Evolutionary conservation across 495 filamentous ascomycete species (phyloP).

Genomic region (Penicillium paxilli): DNA sequence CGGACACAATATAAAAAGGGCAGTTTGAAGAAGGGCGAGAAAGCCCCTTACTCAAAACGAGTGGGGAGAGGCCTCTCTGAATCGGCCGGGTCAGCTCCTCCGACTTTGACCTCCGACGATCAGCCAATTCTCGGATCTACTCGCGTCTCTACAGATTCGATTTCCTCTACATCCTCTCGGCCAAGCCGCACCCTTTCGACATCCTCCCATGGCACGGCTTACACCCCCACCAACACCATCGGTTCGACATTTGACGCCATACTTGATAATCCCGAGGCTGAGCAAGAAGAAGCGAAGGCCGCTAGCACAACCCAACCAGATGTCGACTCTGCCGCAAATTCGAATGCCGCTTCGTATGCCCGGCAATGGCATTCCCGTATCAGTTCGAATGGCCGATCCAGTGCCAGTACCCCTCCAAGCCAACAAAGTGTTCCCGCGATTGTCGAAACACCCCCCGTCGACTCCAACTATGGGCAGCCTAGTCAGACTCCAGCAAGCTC

Average conservation of each 20-base stretch:
- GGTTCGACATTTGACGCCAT: constrained; percentile 31
- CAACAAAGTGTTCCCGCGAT: constrained; percentile 63
- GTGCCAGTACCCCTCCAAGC: constrained; percentile 29
- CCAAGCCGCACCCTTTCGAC: constrained; percentile 29
- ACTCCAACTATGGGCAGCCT: constrained; percentile 25
- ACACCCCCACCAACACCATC: constrained; percentile 17
- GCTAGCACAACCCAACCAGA: constrained; percentile 8
- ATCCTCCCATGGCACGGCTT: constrained; percentile 22
- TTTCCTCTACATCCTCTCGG: constrained; percentile 38
- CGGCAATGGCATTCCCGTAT: constrained; percentile 45
- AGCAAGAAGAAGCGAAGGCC: constrained; percentile 13
- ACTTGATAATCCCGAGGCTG: constrained; percentile 27
- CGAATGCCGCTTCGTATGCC: constrained; percentile 26
- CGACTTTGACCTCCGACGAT: constrained; percentile 41
- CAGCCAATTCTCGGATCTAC: constrained; percentile 56
- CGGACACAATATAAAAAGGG: constrained; percentile 90
- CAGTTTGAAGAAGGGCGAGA: constrained; percentile 77
- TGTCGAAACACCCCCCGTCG: constrained; percentile 63
- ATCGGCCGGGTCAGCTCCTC: constrained; percentile 54
- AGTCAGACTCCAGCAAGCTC: constrained; percentile 39
- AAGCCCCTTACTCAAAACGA: constrained; percentile 74
- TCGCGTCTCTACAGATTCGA: constrained; percentile 76
- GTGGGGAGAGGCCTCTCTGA: constrained; percentile 56
- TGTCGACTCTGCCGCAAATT: constrained; percentile 5
- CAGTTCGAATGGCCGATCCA: constrained; percentile 51